Evolutionary conservation across 163 green algal genomes (phyloP), one percentile per base, ranked within the genome.

Genomic region (Chlorella variabilis): DNA sequence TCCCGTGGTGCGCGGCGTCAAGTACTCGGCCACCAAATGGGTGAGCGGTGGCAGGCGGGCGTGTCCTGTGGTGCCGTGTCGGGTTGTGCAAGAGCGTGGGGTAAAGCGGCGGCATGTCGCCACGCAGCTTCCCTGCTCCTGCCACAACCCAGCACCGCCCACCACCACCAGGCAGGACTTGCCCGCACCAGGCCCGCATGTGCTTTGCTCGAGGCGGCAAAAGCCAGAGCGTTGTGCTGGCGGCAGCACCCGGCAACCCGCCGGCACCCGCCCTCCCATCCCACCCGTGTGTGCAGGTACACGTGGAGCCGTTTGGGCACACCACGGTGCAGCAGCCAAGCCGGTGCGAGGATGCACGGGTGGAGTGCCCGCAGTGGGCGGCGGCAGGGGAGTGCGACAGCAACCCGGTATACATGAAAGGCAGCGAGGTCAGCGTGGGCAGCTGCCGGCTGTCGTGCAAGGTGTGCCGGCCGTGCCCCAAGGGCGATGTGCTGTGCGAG

Each of bases 1-100:
- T 84, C 90, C 88, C 0, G 86, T 91, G 21, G 78, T 92, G 33
- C 79, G 69, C 4, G 87, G 87, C 18, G 34, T 27, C 25, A 91
- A 91, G 71, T 90, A 69, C 61, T 65, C 33, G 18, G 85, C 85
- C 59, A 65, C 76, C 87, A 62, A 51, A 58, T 61, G 71, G 67
- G 71, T 59, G 63, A 42, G 81, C 20, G 54, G 5, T 63, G 11
- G 45, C 45, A n/a, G n/a, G n/a, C n/a, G n/a, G n/a, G n/a, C n/a
- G n/a, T n/a, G n/a, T n/a, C n/a, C n/a, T n/a, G n/a, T n/a, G n/a
- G n/a, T n/a, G n/a, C n/a, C n/a, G n/a, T n/a, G n/a, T n/a, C n/a
- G n/a, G n/a, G n/a, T n/a, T n/a, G n/a, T n/a, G n/a, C 54, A 31
- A 62, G 49, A 59, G 49, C 49, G 49, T 20, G 6, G 49, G 27